phyloP scores from a whole-genome alignment of 2,329 filamentous ascomycete genomes.

The Colletotrichum sp. region DNA sequence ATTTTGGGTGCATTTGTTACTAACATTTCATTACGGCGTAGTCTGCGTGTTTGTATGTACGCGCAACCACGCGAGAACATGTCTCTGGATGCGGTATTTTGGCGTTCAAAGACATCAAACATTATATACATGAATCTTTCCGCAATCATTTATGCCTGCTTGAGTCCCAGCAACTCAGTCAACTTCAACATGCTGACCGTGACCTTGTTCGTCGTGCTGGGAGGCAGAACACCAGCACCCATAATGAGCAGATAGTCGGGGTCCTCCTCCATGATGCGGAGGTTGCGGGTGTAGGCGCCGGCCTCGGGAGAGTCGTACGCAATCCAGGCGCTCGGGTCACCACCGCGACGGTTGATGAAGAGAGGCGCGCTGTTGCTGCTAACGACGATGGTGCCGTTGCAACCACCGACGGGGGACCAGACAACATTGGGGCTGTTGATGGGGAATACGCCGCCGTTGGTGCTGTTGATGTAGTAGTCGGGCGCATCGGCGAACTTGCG shows the following conservation, averaged over 20 bases:
- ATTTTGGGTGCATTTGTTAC: background rate
- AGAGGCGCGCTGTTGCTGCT: constrained; percentile 42
- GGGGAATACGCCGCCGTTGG: constrained; percentile 35
- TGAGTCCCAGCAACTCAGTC: constrained; percentile 24
- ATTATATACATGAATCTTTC: background rate
- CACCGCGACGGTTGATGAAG: constrained; percentile 46
- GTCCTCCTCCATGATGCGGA: constrained; percentile 38
- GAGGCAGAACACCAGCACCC: constrained; percentile 49
- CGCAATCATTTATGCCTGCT: background rate
- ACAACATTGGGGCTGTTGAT: constrained; percentile 47
- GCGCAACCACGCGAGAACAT: background rate
- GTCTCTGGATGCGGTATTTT: rapidly evolving
- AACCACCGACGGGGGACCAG: constrained; percentile 48
- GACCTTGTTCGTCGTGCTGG: constrained; percentile 49
- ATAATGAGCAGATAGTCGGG: constrained; percentile 45
- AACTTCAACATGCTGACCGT: constrained; percentile 38
- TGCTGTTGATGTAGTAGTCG: constrained; percentile 35
- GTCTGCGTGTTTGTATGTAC: background rate
- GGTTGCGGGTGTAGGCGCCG: constrained; percentile 40
- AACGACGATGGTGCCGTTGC: constrained; percentile 49
- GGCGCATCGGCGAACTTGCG: constrained; percentile 37
- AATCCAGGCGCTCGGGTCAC: constrained; percentile 41
- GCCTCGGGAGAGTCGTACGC: constrained; percentile 38
- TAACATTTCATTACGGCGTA: background rate
- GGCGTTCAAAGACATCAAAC: background rate